phyloP scores from a whole-genome alignment of 2,329 filamentous ascomycete species.

The Aspergillus ustus region DNA sequence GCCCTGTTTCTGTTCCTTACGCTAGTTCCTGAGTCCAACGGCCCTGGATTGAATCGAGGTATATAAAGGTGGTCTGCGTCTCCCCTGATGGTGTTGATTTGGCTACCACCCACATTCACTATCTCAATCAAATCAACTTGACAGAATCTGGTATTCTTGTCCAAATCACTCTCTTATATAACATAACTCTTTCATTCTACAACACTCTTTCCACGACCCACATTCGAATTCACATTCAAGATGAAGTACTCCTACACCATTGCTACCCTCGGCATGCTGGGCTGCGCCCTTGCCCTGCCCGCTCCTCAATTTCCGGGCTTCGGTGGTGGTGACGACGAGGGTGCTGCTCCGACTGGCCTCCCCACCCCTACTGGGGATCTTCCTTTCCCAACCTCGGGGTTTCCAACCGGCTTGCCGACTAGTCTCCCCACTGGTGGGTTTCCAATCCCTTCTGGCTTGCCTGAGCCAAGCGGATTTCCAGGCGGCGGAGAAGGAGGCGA shows the following conservation, averaged over 20 bases:
- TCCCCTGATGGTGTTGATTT: neutral
- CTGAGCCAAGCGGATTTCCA: neutral
- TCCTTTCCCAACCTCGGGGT: neutral
- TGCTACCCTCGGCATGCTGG: conserved; percentile 15
- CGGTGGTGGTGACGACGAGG: conserved; percentile 7
- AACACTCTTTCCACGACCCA: neutral
- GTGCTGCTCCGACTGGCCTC: neutral
- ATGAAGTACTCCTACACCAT: conserved; percentile 19
- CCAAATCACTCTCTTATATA: neutral
- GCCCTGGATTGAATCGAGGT: neutral
- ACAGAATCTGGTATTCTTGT: conserved; percentile 18
- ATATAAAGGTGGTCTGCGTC: conserved; percentile 15
- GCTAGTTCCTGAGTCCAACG: conserved; percentile 4
- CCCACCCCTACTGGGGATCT: conserved; percentile 5
- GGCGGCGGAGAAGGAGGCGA: neutral
- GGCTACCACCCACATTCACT: conserved; percentile 1
- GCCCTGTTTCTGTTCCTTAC: conserved; percentile 6
- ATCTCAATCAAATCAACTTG: conserved; percentile 12
- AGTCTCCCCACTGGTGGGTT: neutral
- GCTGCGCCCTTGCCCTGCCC: conserved; percentile 20
- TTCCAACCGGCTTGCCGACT: conserved; percentile 3
- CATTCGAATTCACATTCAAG: neutral
- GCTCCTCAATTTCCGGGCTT: conserved; percentile 7
- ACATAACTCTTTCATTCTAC: neutral
- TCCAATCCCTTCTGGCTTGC: neutral